phyloP scores from a whole-genome alignment of 345 rosid genomes.

The Citrus mangshanensis region DNA sequence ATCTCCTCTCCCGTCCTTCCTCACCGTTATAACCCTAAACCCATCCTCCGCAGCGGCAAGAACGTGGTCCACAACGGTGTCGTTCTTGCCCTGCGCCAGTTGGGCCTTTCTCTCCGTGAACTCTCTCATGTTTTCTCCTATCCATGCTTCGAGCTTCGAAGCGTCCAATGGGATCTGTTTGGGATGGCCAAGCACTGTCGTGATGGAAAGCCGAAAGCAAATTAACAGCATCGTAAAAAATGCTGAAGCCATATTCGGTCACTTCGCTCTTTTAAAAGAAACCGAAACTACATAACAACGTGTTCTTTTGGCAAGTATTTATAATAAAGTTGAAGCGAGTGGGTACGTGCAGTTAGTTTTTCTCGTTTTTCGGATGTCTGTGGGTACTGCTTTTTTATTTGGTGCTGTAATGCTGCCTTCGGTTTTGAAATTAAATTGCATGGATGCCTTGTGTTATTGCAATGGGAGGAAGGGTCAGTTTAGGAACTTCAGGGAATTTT shows the following conservation, averaged over 20 bases:
- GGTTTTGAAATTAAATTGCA: background rate
- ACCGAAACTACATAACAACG: too few species aligned
- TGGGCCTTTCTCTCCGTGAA: background rate
- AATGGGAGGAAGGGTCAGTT: background rate
- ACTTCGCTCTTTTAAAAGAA: background rate
- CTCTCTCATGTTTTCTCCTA: conserved; percentile 10
- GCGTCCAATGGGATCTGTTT: conserved; percentile 9
- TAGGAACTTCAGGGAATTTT: background rate
- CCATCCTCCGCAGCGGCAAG: conserved; percentile 10
- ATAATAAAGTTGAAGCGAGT: background rate
- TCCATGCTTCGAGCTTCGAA: conserved; percentile 19
- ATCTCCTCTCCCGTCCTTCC: conserved; percentile 10
- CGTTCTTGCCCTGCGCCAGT: background rate
- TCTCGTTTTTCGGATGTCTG: background rate
- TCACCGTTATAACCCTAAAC: conserved; percentile 12
- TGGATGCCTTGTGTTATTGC: background rate
- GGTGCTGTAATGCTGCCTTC: background rate
- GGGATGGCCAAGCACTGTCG: background rate
- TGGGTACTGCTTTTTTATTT: too few species aligned
- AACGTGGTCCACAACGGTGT: background rate
- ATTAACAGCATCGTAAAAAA: background rate
- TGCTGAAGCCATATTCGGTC: background rate
- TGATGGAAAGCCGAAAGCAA: background rate
- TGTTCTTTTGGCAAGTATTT: too few species aligned
- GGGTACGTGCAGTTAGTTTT: background rate